Evolutionary conservation across 352 stramenopile genomes (phyloP), one percentile per base, ranked within the genome.

Genomic region (Pythium graminicola): DNA sequence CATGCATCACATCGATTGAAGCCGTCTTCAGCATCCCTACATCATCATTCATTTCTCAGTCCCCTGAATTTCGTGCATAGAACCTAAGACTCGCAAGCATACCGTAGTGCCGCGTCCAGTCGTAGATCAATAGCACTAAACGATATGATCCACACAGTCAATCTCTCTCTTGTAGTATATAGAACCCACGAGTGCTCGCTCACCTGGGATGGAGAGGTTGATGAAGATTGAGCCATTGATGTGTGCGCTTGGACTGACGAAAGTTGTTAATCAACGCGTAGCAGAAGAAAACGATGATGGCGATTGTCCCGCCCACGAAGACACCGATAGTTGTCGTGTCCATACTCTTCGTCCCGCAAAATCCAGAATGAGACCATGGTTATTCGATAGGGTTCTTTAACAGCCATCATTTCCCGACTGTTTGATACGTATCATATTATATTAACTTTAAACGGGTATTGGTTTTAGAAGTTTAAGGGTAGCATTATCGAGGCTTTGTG

Each of bases 1-100:
- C 60, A 68, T 27, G 33, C 55, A 3, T 8, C 16, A 33, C 60
- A 68, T 2, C 57, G 44, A 39, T 64, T 64, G 45, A 68, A 68
- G 43, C 60, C 60, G n/a, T 38, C 40, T 17, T 59, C 31, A 10
- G n/a, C n/a, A n/a, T n/a, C n/a, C n/a, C n/a, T n/a, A n/a, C n/a
- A n/a, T n/a, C n/a, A n/a, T n/a, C n/a, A n/a, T n/a, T n/a, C n/a
- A n/a, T n/a, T n/a, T n/a, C n/a, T n/a, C n/a, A n/a, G n/a, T n/a
- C n/a, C n/a, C n/a, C n/a, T n/a, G n/a, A n/a, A n/a, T n/a, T n/a
- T n/a, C n/a, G n/a, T n/a, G n/a, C n/a, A n/a, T n/a, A n/a, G n/a
- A n/a, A n/a, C n/a, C n/a, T n/a, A n/a, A n/a, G n/a, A n/a, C n/a
- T n/a, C n/a, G n/a, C 45, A 13, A 0, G 59, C 59, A 7, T 67